Evolutionary conservation across 1,139 yeast genomes (phyloP).

Genomic region (Kodamaea suecica): DNA sequence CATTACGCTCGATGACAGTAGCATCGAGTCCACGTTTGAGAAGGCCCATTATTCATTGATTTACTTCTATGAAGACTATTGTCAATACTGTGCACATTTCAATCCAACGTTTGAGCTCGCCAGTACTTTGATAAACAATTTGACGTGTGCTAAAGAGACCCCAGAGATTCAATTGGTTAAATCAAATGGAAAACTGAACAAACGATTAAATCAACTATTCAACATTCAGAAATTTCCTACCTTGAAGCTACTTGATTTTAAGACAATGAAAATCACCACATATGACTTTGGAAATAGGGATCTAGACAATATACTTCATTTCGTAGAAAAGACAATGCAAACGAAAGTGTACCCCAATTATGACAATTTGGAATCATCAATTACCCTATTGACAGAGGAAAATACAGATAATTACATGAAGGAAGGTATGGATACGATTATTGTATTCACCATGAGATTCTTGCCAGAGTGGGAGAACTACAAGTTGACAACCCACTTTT

Average conservation of each 20-base stretch:
- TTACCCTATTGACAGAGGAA: constrained; percentile 11
- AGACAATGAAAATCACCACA: constrained; percentile 25
- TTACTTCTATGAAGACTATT: constrained; percentile 38
- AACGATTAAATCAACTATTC: constrained; percentile 25
- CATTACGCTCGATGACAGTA: constrained; percentile 19
- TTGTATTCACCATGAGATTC: constrained; percentile 25
- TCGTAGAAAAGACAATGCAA: constrained; percentile 16
- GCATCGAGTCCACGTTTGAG: constrained; percentile 18
- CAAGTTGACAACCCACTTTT: constrained; percentile 35
- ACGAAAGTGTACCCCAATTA: constrained; percentile 20
- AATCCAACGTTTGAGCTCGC: constrained; percentile 38
- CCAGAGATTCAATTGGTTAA: constrained; percentile 30
- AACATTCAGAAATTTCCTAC: constrained; percentile 31
- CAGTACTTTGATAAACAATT: constrained; percentile 24
- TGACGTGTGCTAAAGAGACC: constrained; percentile 3
- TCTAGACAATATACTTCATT: constrained; percentile 24
- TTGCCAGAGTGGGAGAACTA: constrained; percentile 31
- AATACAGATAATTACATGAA: constrained; percentile 4
- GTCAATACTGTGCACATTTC: constrained; percentile 36
- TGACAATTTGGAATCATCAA: constrained; percentile 16
- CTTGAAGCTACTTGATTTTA: constrained; percentile 28
- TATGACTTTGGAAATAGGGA: constrained; percentile 23
- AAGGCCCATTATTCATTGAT: constrained; percentile 35
- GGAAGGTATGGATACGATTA: constrained; percentile 10
- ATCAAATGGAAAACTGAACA: constrained; percentile 27